Evolutionary conservation across 495 filamentous ascomycete species (phyloP).

Genomic region (Margaritispora aquatica): DNA sequence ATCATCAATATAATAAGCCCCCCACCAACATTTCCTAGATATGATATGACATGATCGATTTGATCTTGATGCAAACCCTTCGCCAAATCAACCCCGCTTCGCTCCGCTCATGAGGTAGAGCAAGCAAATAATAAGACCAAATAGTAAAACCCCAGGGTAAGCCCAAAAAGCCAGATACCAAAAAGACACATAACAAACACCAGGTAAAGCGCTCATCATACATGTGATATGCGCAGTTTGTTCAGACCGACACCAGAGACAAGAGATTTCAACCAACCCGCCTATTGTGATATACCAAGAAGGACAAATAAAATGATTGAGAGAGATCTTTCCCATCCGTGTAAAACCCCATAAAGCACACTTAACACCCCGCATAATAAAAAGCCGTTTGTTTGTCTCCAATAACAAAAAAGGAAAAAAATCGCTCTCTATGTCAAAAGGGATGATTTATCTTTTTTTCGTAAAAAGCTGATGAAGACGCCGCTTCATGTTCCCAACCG

Average conservation of each 20-base stretch:
- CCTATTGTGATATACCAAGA: constrained; percentile 8
- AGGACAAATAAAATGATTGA: constrained; percentile 16
- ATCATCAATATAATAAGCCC: constrained; percentile 21
- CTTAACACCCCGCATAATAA: constrained; percentile 17
- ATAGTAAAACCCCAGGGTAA: constrained; percentile 12
- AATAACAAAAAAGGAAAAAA: constrained; percentile 22
- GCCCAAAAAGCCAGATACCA: constrained; percentile 21
- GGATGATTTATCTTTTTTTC: constrained; percentile 25
- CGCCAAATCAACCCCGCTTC: constrained; percentile 16
- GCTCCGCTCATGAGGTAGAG: no score
- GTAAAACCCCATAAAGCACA: constrained; percentile 13
- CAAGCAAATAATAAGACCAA: constrained; percentile 6
- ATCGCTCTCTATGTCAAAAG: constrained; percentile 27
- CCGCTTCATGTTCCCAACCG: constrained; percentile 20
- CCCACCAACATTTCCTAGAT: constrained; percentile 14
- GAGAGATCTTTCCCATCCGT: constrained; percentile 25
- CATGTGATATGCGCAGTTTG: constrained; percentile 20
- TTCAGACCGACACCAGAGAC: constrained; percentile 24
- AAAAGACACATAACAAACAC: constrained; percentile 14
- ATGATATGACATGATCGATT: constrained; percentile 25
- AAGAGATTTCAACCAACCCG: no score
- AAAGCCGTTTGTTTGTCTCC: constrained; percentile 16
- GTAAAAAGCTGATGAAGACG: constrained; percentile 20
- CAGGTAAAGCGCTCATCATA: constrained; percentile 26
- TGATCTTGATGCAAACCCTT: constrained; percentile 20